Evolutionary conservation across 192 early-diverging fungal species (phyloP).

Genomic region (Backusella westeae): DNA sequence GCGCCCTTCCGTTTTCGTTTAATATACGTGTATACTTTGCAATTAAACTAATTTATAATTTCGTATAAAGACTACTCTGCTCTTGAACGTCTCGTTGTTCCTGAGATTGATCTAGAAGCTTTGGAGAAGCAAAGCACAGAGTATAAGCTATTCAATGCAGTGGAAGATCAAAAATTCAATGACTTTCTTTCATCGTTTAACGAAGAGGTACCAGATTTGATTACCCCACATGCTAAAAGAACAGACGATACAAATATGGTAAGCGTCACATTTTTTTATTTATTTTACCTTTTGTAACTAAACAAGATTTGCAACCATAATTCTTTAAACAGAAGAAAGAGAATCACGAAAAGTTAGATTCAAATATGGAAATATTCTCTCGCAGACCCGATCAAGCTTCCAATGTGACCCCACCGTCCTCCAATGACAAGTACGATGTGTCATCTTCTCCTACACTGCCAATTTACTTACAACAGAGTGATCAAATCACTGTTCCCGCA

Average conservation of each 20-base stretch:
- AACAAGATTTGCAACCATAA: not conserved
- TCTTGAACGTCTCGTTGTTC: not conserved
- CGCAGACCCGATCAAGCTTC: not conserved
- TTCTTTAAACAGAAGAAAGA: not conserved
- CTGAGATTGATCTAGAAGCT: not conserved
- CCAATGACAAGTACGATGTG: not conserved
- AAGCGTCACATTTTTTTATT: constrained; percentile 1
- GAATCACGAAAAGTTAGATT: not conserved
- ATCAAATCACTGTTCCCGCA: constrained; percentile 2
- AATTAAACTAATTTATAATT: not conserved
- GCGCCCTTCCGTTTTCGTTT: not conserved
- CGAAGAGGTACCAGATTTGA: constrained; percentile 1
- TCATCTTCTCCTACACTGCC: constrained; percentile 2
- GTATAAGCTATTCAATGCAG: not conserved
- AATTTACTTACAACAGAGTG: constrained; percentile 12
- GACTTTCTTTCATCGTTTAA: not conserved
- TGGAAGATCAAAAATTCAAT: not conserved
- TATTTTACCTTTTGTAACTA: not conserved
- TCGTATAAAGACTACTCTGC: not conserved
- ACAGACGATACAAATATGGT: not conserved
- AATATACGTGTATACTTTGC: not conserved
- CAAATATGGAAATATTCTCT: constrained; percentile 7
- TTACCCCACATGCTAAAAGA: constrained; percentile 1
- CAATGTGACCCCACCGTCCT: not conserved
- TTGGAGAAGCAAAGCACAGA: not conserved